These are phyloP conservation scores for Citeromyces nyonsensis DNA, from an alignment of 805 yeast genomes.

Conservation along the genomic window DNA sequence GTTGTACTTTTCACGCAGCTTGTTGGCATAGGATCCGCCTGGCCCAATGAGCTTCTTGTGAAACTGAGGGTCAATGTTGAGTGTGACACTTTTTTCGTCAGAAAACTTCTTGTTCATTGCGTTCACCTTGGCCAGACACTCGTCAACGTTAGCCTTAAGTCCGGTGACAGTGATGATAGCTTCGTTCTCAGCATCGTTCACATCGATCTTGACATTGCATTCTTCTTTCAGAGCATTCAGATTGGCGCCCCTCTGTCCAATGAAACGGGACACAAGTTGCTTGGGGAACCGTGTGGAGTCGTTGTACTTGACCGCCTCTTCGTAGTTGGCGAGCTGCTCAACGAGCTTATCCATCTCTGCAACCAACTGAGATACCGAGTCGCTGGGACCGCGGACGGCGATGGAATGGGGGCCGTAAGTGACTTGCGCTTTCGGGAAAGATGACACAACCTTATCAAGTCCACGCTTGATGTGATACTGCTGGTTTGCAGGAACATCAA, in stretches of 20 bases:
- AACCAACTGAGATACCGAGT: conserved; percentile 39
- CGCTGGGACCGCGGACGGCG: conserved; percentile 52
- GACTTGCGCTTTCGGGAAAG: too few species aligned
- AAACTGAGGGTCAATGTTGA: conserved; percentile 61
- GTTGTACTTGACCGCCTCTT: conserved; percentile 20
- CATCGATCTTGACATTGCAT: conserved; percentile 64
- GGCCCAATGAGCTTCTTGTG: conserved; percentile 79
- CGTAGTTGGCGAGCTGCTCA: conserved; percentile 25
- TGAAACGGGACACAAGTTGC: conserved; percentile 56
- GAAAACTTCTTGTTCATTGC: conserved; percentile 61
- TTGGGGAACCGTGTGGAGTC: conserved; percentile 48
- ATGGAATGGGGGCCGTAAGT: conserved; percentile 30
- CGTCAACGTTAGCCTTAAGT: conserved; percentile 60
- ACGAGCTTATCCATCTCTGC: conserved; percentile 37
- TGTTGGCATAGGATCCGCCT: conserved; percentile 64
- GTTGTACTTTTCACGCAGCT: conserved; percentile 77
- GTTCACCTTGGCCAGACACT: conserved; percentile 43
- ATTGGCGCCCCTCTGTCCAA: conserved; percentile 80
- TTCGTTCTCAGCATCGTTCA: conserved; percentile 16
- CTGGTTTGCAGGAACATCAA: conserved; percentile 34
- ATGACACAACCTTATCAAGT: too few species aligned
- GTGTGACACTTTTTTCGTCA: conserved; percentile 55
- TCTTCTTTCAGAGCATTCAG: conserved; percentile 55
- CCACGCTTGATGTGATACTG: conserved; percentile 29
- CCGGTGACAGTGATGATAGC: conserved; percentile 57